Percentiles rank a stretch among this genome's conserved stretches.
These are phyloP conservation scores for Cytauxzoon felis DNA, from an alignment of 169 alveolate species.

Conservation along the genomic window DNA sequence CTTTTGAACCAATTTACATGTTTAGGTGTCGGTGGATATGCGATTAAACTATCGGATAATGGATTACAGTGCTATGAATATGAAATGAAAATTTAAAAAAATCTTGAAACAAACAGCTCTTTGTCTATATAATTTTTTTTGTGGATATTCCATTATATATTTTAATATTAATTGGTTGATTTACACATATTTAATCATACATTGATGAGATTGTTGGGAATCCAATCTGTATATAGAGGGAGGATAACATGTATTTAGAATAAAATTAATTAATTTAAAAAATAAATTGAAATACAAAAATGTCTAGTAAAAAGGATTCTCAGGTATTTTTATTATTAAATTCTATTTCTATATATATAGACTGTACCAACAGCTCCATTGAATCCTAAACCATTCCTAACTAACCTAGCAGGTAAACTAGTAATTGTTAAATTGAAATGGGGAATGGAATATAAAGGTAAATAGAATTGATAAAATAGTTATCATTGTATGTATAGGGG, in stretches of 20 bases:
- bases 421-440: constrained; percentile 89
- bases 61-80: constrained; percentile 78
- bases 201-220: too few relatives aligned
- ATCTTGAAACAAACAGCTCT: constrained; percentile 59
- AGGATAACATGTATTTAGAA: too few relatives aligned
- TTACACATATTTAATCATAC: too few relatives aligned
- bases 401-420: constrained; percentile 82
- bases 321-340: too few relatives aligned
- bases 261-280: too few relatives aligned
- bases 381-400: constrained; percentile 92
- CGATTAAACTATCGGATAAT: constrained; percentile 76
- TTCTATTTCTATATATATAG: too few relatives aligned
- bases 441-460: constrained; percentile 94
- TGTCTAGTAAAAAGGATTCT: too few relatives aligned
- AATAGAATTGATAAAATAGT: constrained; percentile 34
- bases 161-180: too few relatives aligned
- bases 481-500: constrained; percentile 52
- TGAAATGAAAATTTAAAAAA: neutral
- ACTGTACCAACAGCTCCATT: constrained; percentile 81
- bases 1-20: constrained; percentile 77
- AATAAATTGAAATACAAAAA: too few relatives aligned
- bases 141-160: constrained; percentile 23
- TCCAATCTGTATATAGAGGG: too few relatives aligned
- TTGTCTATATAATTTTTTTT: constrained; percentile 60
- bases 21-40: constrained; percentile 73